Percentiles rank a stretch among this genome's conserved stretches.
Conservation (phyloP, 2,329 filamentous ascomycete genomes). For the Keithomyces neogunnii region DNA sequence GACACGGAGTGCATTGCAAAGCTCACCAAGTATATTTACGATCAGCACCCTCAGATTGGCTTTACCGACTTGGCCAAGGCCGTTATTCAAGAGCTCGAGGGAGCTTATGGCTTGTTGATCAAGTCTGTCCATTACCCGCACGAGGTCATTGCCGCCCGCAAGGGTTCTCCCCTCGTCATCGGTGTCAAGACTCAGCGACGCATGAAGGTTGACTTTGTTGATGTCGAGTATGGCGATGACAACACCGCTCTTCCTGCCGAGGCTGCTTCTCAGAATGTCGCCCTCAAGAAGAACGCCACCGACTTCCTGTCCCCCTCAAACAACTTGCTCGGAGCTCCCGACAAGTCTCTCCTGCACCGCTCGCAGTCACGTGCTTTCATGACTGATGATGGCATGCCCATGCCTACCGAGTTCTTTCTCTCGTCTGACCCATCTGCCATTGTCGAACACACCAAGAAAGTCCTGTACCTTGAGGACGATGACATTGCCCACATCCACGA, state of each 20-base stretch:
- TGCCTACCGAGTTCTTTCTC: slow-evolving; percentile 98
- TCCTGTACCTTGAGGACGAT: slow-evolving; percentile 98
- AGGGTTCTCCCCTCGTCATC: slow-evolving; percentile 95
- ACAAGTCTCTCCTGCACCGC: slow-evolving; percentile 97
- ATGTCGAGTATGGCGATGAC: slow-evolving; percentile 93
- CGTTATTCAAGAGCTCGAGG: slow-evolving; percentile 96
- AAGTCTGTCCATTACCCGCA: slow-evolving; percentile 99
- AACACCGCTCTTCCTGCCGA: slow-evolving; percentile 78
- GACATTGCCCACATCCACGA: slow-evolving; percentile 99
- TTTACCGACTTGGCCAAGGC: slow-evolving; percentile 97
- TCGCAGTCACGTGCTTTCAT: slow-evolving; percentile 98
- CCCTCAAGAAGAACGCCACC: slow-evolving; percentile 78
- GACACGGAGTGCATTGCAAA: slow-evolving; percentile 99
- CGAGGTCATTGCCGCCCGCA: slow-evolving; percentile 94
- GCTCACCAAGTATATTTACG: slow-evolving; percentile 95
- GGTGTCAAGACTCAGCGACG: slow-evolving; percentile 95
- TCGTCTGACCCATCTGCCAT: slow-evolving; percentile 98
- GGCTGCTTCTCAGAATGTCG: slow-evolving; percentile 90
- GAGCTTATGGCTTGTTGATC: slow-evolving; percentile 92
- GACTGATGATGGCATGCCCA: slow-evolving; percentile 94
- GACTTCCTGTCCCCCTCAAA: slow-evolving; percentile 57
- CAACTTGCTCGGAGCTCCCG: slow-evolving; percentile 70
- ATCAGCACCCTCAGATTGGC: slow-evolving; percentile 86
- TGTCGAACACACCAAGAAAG: slow-evolving; percentile 99
- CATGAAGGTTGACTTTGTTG: slow-evolving; percentile 99